Percentiles rank a stretch among this genome's conserved stretches.
These are phyloP conservation scores for Pseudopyrenochaeta lycopersici DNA, from an alignment of 2,329 filamentous ascomycete genomes.

Conservation along the genomic window DNA sequence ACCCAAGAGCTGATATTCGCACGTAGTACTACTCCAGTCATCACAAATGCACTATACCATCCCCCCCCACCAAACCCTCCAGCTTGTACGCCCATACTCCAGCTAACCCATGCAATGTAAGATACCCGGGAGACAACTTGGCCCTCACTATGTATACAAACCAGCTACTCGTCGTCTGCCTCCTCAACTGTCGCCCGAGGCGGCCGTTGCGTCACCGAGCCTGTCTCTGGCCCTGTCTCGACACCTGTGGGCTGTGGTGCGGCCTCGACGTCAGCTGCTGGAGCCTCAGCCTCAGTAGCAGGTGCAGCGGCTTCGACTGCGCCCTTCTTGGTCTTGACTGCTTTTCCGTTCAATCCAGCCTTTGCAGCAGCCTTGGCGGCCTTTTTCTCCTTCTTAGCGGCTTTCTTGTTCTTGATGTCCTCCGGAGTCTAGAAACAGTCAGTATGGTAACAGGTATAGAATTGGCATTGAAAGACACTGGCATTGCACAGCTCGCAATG, in stretches of 20 bases:
- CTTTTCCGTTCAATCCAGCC: constrained; percentile 41
- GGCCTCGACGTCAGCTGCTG: constrained; percentile 25
- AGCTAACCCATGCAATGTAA: constrained; percentile 13
- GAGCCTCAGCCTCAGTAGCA: constrained; percentile 12
- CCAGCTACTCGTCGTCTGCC: constrained; percentile 43
- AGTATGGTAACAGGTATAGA: background rate
- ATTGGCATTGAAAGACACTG: background rate
- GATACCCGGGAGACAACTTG: background rate
- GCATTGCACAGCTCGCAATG: background rate
- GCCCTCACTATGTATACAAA: background rate
- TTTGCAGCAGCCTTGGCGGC: constrained; percentile 42
- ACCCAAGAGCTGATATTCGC: background rate
- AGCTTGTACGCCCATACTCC: constrained; percentile 9
- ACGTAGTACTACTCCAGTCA: background rate
- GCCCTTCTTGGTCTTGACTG: constrained; percentile 44
- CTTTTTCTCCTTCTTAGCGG: constrained; percentile 51
- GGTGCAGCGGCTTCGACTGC: constrained; percentile 38
- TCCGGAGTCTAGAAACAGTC: constrained; percentile 44
- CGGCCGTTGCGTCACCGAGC: constrained; percentile 36
- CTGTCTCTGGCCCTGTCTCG: constrained; percentile 27
- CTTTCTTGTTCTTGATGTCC: constrained; percentile 56
- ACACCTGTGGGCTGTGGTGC: constrained; percentile 43
- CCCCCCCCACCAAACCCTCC: background rate
- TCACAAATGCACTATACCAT: background rate
- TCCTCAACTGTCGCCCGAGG: constrained; percentile 49